Conservation (phyloP, 163 green algal genomes). For the Chlamydomonas reinhardtii region DNA sequence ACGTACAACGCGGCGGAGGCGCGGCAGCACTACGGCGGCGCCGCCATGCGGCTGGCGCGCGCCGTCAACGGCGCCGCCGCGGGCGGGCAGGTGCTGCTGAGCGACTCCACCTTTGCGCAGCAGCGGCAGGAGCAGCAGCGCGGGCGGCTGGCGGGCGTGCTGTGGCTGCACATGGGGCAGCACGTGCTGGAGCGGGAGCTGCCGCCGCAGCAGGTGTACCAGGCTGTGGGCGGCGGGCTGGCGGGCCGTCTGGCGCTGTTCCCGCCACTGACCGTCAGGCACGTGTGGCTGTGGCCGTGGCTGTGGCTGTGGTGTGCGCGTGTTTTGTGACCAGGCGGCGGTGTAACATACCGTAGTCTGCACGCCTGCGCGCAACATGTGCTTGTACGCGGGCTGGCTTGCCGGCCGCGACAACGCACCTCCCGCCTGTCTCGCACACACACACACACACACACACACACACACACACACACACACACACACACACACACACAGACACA, state of each 20-base stretch:
- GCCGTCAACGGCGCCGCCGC: conserved; percentile 17
- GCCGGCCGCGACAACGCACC: too few relatives aligned
- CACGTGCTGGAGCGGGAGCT: conserved; percentile 16
- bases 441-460: too few relatives aligned
- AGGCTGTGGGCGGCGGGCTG: background rate
- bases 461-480: too few relatives aligned
- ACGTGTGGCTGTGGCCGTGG: too few relatives aligned
- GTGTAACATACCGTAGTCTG: too few relatives aligned
- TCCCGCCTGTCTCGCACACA: too few relatives aligned
- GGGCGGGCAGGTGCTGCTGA: conserved; percentile 38
- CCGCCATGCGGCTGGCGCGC: conserved; percentile 13
- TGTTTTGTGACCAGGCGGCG: too few relatives aligned
- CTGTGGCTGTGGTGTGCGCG: too few relatives aligned
- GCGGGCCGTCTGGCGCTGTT: conserved; percentile 25
- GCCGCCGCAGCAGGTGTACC: conserved; percentile 35
- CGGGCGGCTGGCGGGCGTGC: background rate
- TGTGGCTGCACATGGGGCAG: conserved; percentile 34
- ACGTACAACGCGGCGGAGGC: conserved; percentile 23
- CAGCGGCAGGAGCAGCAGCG: background rate
- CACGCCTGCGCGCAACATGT: too few relatives aligned
- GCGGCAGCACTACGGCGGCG: conserved; percentile 21
- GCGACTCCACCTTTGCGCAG: conserved; percentile 29
- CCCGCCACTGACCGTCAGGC: conserved; percentile 21
- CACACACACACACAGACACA: too few relatives aligned
- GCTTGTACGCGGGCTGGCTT: too few relatives aligned